phyloP scores from a whole-genome alignment of 179 eudicot species.

The Beta macrorhiza region DNA sequence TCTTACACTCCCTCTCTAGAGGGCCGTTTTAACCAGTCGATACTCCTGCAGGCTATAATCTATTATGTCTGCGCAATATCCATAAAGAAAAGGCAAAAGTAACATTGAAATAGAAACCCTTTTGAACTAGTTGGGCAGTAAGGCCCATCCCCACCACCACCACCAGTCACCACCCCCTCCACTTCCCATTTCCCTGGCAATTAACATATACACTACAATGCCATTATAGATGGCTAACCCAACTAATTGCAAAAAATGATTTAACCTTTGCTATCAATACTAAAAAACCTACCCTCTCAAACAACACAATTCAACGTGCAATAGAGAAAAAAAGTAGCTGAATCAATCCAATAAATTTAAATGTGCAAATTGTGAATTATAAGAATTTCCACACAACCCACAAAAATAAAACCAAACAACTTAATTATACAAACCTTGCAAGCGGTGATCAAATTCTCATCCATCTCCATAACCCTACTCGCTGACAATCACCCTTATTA shows the following conservation, averaged over 20 bases:
- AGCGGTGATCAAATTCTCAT: conserved; percentile 24
- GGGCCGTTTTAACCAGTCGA: not conserved
- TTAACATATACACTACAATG: not conserved
- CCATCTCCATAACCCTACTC: conserved; percentile 24
- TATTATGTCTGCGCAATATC: not conserved
- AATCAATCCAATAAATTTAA: not conserved
- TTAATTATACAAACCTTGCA: conserved; percentile 26
- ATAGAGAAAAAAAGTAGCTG: not conserved
- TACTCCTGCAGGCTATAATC: not conserved
- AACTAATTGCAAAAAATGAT: conserved; percentile 1
- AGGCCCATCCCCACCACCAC: too few species aligned
- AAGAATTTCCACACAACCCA: not conserved
- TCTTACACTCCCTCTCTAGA: not conserved
- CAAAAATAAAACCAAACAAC: not conserved
- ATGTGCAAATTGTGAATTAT: not conserved
- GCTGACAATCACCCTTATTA: conserved; percentile 11
- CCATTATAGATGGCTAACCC: conserved; percentile 4
- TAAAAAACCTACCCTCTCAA: not conserved
- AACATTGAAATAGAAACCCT: not conserved
- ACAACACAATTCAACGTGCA: not conserved
- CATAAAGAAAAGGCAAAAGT: not conserved
- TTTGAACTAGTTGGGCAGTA: not conserved
- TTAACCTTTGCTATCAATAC: not conserved
- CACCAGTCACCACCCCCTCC: not conserved
- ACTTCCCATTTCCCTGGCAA: not conserved